phyloP scores from a whole-genome alignment of 139 green algal genomes.

The Chlamydomonas sphaeroides region DNA sequence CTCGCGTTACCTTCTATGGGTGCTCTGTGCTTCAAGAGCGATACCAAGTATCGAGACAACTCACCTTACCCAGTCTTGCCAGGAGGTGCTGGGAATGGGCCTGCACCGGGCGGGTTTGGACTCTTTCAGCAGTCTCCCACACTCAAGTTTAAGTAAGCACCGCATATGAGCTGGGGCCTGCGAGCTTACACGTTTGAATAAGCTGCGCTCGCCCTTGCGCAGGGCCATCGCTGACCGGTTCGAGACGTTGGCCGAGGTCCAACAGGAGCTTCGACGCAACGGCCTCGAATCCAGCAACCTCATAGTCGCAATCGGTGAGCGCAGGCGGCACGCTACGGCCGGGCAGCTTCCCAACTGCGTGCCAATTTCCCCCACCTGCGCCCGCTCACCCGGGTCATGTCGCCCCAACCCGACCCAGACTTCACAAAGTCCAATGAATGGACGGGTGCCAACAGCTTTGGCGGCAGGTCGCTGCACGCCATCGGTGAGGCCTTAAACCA shows the following conservation, averaged over 20 bases:
- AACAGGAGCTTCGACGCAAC: conserved; percentile 51
- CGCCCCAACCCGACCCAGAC: not conserved
- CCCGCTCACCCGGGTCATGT: no score
- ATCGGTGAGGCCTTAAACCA: conserved; percentile 8
- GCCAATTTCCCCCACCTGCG: no score
- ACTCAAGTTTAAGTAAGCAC: not conserved
- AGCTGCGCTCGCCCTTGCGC: not conserved
- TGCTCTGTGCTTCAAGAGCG: no score
- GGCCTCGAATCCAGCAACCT: conserved; percentile 74
- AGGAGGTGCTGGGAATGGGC: no score
- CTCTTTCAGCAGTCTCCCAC: no score
- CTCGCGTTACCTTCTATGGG: no score
- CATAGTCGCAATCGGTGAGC: conserved; percentile 70
- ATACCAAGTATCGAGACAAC: no score
- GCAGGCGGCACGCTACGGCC: no score
- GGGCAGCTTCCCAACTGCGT: no score
- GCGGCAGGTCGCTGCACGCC: conserved; percentile 56
- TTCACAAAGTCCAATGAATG: conserved; percentile 63
- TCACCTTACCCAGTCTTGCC: no score
- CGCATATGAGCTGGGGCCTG: not conserved
- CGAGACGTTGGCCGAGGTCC: conserved; percentile 46
- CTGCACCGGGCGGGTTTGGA: no score
- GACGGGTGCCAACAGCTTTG: conserved; percentile 65
- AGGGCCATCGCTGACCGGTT: conserved; percentile 41
- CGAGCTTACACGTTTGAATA: not conserved